A percentile compares a stretch with the other conserved stretches of the same genome.
These are phyloP conservation scores for Apiospora sp. DNA, from an alignment of 2,329 filamentous ascomycete genomes.

Conservation along the genomic window DNA sequence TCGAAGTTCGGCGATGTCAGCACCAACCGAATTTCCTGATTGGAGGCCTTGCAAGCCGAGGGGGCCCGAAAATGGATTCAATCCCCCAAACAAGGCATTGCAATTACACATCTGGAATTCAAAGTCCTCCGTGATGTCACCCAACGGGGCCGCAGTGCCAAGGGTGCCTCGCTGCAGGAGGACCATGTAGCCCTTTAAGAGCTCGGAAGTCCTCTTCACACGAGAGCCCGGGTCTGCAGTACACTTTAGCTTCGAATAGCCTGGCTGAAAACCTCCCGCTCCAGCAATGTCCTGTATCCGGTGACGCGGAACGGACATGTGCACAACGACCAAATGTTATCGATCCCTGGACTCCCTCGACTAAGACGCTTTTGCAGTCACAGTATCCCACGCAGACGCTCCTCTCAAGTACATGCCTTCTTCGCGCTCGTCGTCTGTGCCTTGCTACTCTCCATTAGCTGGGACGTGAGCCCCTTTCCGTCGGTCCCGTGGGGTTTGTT, in stretches of 20 bases:
- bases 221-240: background rate
- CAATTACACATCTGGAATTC: background rate
- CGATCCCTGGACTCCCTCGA: slow-evolving; percentile 2
- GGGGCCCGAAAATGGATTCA: background rate
- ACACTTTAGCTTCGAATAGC: background rate
- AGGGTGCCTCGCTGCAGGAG: background rate
- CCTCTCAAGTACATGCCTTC: background rate
- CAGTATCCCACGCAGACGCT: background rate
- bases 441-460: slow-evolving; percentile 6
- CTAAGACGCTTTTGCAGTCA: background rate
- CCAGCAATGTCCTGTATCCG: background rate
- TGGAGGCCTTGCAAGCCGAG: background rate
- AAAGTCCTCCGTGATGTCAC: background rate
- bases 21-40: background rate
- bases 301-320: background rate
- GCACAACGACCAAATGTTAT: slow-evolving; percentile 9
- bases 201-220: background rate
- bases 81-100: background rate
- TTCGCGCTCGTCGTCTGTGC: background rate
- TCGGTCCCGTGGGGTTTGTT: background rate
- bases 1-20: background rate
- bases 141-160: background rate
- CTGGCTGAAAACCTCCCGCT: background rate
- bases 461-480: background rate
- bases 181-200: background rate